phyloP scores from a whole-genome alignment of 2,329 filamentous ascomycete species.

The Clarireedia hainanense region DNA sequence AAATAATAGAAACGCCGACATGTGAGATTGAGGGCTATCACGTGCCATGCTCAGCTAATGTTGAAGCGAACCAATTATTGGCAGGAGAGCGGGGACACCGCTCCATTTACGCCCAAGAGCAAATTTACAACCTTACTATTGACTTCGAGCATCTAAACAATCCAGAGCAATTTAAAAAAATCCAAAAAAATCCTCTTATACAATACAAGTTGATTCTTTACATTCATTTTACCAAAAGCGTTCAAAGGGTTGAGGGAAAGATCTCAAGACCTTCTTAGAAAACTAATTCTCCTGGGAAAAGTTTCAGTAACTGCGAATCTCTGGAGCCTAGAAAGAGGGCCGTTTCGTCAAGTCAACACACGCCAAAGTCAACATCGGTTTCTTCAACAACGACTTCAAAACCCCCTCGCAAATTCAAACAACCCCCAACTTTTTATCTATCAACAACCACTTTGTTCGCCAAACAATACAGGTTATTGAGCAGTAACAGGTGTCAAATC shows the following conservation, averaged over 20 bases:
- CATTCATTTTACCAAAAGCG: too few species aligned
- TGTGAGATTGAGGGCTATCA: background rate
- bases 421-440: background rate
- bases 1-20: background rate
- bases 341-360: slow-evolving; percentile 10
- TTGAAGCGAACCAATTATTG: background rate
- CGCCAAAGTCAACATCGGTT: slow-evolving; percentile 7
- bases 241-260: too few species aligned
- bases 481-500: background rate
- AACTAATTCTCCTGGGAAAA: too few species aligned
- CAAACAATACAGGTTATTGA: background rate
- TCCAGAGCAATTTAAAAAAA: too few species aligned
- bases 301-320: background rate
- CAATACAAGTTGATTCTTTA: too few species aligned
- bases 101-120: background rate
- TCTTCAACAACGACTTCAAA: slow-evolving; percentile 6
- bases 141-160: too few species aligned
- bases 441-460: background rate
- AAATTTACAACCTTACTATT: too few species aligned
- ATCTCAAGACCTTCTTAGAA: too few species aligned
- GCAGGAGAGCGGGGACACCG: background rate
- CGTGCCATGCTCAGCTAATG: background rate
- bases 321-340: slow-evolving; percentile 2
- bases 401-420: slow-evolving; percentile 1
- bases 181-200: too few species aligned